Conservation (phyloP, 805 yeast genomes). For the Saccharomycopsis fibuligera region DNA sequence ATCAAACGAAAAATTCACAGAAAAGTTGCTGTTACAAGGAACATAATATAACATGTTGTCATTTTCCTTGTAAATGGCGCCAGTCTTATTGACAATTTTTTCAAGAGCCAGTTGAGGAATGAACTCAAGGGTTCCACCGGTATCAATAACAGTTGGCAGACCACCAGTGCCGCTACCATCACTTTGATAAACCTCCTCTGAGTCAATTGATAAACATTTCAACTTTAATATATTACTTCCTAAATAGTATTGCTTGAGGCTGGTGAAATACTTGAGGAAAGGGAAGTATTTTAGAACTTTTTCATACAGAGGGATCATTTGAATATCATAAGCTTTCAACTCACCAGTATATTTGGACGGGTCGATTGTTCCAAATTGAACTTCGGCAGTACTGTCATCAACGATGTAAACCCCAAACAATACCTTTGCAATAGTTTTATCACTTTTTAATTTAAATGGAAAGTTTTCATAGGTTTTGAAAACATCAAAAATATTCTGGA, state of each 20-base stretch:
- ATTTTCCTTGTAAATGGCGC: background rate
- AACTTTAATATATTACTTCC: background rate
- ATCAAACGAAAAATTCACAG: too few species aligned
- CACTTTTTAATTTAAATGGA: background rate
- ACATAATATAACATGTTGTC: slow-evolving; percentile 3
- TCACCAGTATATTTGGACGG: slow-evolving; percentile 53
- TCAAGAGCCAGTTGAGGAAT: background rate
- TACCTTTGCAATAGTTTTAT: background rate
- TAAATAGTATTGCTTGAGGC: background rate
- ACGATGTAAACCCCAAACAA: slow-evolving; percentile 21
- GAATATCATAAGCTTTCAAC: slow-evolving; percentile 43
- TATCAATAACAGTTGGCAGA: background rate
- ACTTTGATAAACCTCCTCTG: background rate
- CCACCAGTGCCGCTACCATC: too few species aligned
- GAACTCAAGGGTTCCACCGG: slow-evolving; percentile 1
- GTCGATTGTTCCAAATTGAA: slow-evolving; percentile 70
- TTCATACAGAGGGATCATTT: slow-evolving; percentile 26
- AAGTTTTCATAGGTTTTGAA: slow-evolving; percentile 2
- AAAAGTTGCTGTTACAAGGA: slow-evolving; percentile 5
- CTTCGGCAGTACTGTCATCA: slow-evolving; percentile 39
- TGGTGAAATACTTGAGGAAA: background rate
- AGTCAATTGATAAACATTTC: background rate
- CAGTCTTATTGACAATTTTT: background rate
- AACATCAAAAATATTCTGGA: background rate
- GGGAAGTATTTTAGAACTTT: background rate